Base-by-base conservation (phyloP, 306 rosid genomes). In the Pterocarpus macrocarpus region DNA sequence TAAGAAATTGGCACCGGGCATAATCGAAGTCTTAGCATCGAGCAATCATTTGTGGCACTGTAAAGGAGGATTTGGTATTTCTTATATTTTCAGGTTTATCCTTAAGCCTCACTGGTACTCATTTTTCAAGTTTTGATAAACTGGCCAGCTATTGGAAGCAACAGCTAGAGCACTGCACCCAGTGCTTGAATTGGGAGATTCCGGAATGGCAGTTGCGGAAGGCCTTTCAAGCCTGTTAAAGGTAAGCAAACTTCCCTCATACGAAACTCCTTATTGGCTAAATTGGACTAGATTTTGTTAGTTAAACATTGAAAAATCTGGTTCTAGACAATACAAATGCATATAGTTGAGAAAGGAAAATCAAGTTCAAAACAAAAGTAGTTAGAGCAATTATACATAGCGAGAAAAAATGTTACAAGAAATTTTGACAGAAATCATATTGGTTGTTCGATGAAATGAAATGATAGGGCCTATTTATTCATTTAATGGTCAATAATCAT, bases 111-210 rank as follows among this genome's bases (percentile, higher is more conserved):
- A 22, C 28, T 22, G 28, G 47, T 64, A 73, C 67, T 74, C 44
- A 17, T 66, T 30, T 68, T 28, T 47, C 68, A 68, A 13, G 9
- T 68, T 75, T 67, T 75, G 55, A 52, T 49, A 43, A 43, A 63
- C 64, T 77, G 63, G 33, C 73, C 91, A 93, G 98, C 86, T 91
- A 61, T 73, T 93, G 89, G 98, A 93, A 80, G 93, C 93, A 55
- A 89, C 93, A 8, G 97, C 97, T 68, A 90, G 95, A 85, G 94
- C 97, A 50, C 84, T 93, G 84, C 91, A 82, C 73, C 94, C 91
- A 4, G 91, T 91, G 80, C 87, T 89, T 64, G 93, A 77, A 84
- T 85, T 88, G 89, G 97, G 98, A 78, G 94, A 90, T 78, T 85
- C 94, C 61, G 94, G 97, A 61, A 7, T 81, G 41, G 92, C 90